Evolutionary conservation across 164 flowering plant species (phyloP).

Genomic region (Nelumbo lutea): DNA sequence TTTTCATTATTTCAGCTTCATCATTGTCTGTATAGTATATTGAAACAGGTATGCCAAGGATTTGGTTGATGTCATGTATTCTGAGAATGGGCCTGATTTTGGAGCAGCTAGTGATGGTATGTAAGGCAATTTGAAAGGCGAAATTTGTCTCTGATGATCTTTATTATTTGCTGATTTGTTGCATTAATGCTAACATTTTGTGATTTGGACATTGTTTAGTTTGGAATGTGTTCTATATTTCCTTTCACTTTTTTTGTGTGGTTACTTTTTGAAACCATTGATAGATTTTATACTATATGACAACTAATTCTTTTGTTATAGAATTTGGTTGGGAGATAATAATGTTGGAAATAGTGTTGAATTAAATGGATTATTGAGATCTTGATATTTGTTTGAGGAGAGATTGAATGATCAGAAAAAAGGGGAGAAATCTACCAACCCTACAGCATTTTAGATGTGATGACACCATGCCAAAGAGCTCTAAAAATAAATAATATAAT

Average conservation of each 20-base stretch:
- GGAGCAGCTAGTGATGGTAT: conserved; percentile 99
- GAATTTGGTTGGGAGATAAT: no score
- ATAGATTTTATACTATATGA: no score
- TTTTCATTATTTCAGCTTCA: neutral
- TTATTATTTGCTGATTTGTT: neutral
- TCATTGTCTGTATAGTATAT: neutral
- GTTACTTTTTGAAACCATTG: no score
- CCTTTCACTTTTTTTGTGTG: neutral
- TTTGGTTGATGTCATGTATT: conserved; percentile 76
- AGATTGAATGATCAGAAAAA: no score
- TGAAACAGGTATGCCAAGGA: conserved; percentile 87
- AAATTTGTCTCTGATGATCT: neutral
- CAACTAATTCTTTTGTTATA: no score
- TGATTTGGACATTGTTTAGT: neutral
- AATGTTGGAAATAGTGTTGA: no score
- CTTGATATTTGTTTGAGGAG: no score
- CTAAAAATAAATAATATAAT: no score
- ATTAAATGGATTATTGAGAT: no score
- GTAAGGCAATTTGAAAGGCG: conserved; percentile 8
- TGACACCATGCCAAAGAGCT: no score
- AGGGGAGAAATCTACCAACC: no score
- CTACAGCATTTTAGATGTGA: no score
- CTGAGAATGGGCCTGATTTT: conserved; percentile 81
- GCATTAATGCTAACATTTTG: neutral
- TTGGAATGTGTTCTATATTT: neutral